Conservation (phyloP, 768 basidiomycete genomes). For the Lyophyllum decastes region DNA sequence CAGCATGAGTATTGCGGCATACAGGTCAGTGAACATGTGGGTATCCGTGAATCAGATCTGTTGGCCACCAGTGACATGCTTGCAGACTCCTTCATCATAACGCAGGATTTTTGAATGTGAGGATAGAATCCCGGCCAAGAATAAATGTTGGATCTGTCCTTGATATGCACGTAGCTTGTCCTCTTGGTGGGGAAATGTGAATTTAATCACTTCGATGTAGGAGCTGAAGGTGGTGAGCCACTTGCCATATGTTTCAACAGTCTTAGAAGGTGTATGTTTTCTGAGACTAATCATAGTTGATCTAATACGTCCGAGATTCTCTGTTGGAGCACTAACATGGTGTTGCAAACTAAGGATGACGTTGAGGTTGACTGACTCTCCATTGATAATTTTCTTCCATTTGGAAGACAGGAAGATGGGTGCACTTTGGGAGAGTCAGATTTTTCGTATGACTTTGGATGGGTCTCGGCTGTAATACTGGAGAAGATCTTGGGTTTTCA, state of each 20-base stretch:
- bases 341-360: constrained; percentile 9
- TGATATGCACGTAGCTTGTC: constrained; percentile 28
- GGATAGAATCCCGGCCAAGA: constrained; percentile 10
- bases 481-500: not conserved
- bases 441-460: not conserved
- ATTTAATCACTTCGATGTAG: constrained; percentile 12
- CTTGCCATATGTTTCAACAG: not conserved
- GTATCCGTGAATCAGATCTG: constrained; percentile 22
- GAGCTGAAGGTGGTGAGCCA: not conserved
- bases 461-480: not conserved
- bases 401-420: constrained; percentile 1
- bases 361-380: not conserved
- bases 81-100: constrained; percentile 31
- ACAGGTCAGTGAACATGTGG: not conserved
- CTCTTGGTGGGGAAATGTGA: constrained; percentile 21
- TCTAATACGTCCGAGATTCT: constrained; percentile 15
- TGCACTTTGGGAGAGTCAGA: not conserved
- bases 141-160: constrained; percentile 23
- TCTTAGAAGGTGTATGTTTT: not conserved
- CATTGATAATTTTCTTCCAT: constrained; percentile 3
- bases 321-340: constrained; percentile 14
- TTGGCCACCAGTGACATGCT: constrained; percentile 18
- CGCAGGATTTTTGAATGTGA: constrained; percentile 25
- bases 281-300: constrained; percentile 10
- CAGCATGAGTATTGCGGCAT: constrained; percentile 10